Evolutionary conservation across 2,329 filamentous ascomycete genomes (phyloP).

Genomic region (Alternaria gaisen): DNA sequence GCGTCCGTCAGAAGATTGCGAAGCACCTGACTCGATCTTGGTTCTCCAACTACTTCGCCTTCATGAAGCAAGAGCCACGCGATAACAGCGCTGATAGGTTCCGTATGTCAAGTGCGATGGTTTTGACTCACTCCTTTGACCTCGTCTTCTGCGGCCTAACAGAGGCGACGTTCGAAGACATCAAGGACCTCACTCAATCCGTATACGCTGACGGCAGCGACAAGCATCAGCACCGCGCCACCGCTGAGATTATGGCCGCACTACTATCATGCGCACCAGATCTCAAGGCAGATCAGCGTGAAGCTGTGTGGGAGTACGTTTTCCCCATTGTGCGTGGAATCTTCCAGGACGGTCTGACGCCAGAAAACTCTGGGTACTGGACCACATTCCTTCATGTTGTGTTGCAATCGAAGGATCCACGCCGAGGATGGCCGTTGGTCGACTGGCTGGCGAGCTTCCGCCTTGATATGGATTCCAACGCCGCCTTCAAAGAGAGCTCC

Average conservation of each 20-base stretch:
- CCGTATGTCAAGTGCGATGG: conserved; percentile 84
- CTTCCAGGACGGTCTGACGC: conserved; percentile 90
- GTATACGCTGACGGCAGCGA: conserved; percentile 94
- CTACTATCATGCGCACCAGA: conserved; percentile 83
- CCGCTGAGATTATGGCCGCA: conserved; percentile 89
- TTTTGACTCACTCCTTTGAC: conserved; percentile 90
- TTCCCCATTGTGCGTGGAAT: conserved; percentile 87
- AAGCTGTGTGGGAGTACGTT: conserved; percentile 85
- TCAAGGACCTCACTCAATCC: conserved; percentile 78
- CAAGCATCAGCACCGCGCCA: conserved; percentile 96
- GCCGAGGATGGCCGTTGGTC: conserved; percentile 84
- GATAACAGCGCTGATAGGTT: conserved; percentile 85
- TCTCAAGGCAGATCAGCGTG: conserved; percentile 75
- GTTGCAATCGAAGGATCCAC: conserved; percentile 87
- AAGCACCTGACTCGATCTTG: conserved; percentile 81
- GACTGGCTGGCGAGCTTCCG: conserved; percentile 85
- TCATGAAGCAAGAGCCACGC: conserved; percentile 94
- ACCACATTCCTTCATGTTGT: conserved; percentile 90
- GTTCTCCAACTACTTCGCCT: conserved; percentile 88
- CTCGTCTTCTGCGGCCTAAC: conserved; percentile 84
- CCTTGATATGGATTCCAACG: conserved; percentile 92
- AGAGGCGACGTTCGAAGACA: conserved; percentile 81
- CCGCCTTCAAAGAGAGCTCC: conserved; percentile 97
- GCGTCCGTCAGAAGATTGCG: conserved; percentile 80
- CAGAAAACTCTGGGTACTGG: conserved; percentile 95